Conservation (phyloP, 345 rosid species). For the Eucalyptus paniculata region DNA sequence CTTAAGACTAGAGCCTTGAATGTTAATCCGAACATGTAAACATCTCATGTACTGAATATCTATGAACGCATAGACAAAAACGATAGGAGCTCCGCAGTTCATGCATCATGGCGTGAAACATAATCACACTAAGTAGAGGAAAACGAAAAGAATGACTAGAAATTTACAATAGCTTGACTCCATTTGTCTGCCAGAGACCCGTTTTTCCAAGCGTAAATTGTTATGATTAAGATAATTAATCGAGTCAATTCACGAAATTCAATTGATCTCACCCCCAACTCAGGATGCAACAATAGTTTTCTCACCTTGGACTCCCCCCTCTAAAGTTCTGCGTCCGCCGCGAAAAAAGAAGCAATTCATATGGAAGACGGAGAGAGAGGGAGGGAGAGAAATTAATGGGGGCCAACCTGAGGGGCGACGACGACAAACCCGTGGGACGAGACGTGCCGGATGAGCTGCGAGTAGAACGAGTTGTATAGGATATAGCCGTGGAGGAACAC, state of each 20-base stretch:
- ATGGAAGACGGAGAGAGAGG: background rate
- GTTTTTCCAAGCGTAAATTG: background rate
- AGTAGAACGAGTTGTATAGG: slow-evolving; percentile 71
- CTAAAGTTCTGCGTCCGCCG: background rate
- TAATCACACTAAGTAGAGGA: background rate
- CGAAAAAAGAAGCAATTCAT: background rate
- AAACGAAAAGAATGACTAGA: background rate
- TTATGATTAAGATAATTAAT: background rate
- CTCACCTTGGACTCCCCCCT: background rate
- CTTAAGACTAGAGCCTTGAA: background rate
- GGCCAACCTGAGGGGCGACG: slow-evolving; percentile 70
- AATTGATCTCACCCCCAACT: background rate
- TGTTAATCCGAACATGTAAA: background rate
- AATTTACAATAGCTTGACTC: background rate
- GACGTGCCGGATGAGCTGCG: slow-evolving; percentile 76
- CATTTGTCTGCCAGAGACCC: background rate
- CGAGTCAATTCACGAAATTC: background rate
- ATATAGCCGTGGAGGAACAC: slow-evolving; percentile 81
- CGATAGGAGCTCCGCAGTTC: background rate
- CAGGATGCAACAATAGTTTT: background rate
- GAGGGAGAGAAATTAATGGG: background rate
- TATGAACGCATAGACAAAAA: background rate
- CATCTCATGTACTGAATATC: background rate
- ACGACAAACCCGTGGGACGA: slow-evolving; percentile 91
- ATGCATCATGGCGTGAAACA: background rate